A percentile compares a stretch with the other conserved stretches of the same genome.
phyloP scores from a whole-genome alignment of 2,329 filamentous ascomycete species.

The Monosporascus sp. region DNA sequence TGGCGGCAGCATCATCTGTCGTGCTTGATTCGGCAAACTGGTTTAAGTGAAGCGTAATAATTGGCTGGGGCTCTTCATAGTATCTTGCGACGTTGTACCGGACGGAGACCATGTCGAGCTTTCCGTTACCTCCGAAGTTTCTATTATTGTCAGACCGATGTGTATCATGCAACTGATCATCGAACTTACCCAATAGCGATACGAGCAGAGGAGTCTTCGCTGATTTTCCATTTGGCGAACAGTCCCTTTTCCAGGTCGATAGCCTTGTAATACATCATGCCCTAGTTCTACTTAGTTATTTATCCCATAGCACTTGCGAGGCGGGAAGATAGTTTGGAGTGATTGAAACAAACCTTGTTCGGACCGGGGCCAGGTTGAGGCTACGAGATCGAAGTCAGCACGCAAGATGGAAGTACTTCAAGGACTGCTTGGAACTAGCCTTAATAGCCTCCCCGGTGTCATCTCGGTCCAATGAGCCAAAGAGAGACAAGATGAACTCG shows the following conservation, averaged over 20 bases:
- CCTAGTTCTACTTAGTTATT: too few relatives aligned
- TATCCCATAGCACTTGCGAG: too few relatives aligned
- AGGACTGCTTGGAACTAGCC: too few relatives aligned
- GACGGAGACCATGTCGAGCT: slow-evolving; percentile 14
- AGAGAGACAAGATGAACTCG: slow-evolving; percentile 14
- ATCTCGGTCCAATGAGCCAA: slow-evolving; percentile 10
- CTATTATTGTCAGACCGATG: slow-evolving; percentile 1
- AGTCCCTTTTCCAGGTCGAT: slow-evolving; percentile 14
- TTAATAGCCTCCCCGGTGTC: not conserved
- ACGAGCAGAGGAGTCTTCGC: slow-evolving; percentile 11
- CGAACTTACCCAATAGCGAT: not conserved
- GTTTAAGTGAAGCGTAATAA: slow-evolving; percentile 10
- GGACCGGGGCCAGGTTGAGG: not conserved
- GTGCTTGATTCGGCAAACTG: not conserved
- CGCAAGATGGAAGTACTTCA: too few relatives aligned
- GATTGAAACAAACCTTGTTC: slow-evolving; percentile 4
- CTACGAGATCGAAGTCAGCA: not conserved
- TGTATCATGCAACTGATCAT: too few relatives aligned
- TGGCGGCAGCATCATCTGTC: too few relatives aligned
- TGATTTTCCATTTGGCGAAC: slow-evolving; percentile 15
- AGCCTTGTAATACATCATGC: slow-evolving; percentile 15
- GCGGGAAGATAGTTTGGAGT: too few relatives aligned
- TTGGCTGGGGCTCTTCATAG: slow-evolving; percentile 10
- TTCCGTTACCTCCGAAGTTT: slow-evolving; percentile 9
- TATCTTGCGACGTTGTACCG: slow-evolving; percentile 14